These are phyloP conservation scores for Chaetomium sp. DNA, from an alignment of 2,329 filamentous ascomycete genomes.

Conservation along the genomic window DNA sequence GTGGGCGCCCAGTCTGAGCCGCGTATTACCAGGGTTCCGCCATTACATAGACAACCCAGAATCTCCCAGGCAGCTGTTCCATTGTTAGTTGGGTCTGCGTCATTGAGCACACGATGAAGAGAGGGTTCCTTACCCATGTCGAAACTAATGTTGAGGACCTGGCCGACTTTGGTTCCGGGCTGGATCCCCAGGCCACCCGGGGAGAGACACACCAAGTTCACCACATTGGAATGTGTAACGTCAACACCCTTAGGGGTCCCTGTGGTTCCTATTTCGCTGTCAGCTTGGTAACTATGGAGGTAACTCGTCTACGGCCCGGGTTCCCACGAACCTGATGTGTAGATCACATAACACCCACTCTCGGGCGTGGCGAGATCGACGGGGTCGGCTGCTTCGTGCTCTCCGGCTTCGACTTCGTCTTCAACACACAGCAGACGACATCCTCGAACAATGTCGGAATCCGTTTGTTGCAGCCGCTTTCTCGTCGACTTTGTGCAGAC, in stretches of 20 bases:
- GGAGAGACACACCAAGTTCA: slow-evolving; percentile 54
- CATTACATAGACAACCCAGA: slow-evolving; percentile 59
- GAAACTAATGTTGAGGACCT: slow-evolving; percentile 60
- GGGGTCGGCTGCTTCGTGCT: neutral
- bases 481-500: neutral
- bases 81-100: slow-evolving; percentile 34
- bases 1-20: slow-evolving; percentile 40
- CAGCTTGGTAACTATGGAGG: neutral
- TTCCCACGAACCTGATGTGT: slow-evolving; percentile 50
- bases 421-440: neutral
- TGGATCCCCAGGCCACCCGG: slow-evolving; percentile 55
- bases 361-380: neutral
- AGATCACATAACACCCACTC: slow-evolving; percentile 48
- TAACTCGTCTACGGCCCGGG: neutral
- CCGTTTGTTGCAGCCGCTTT: slow-evolving; percentile 25
- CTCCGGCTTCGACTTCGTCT: neutral
- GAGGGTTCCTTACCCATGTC: slow-evolving; percentile 56
- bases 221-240: slow-evolving; percentile 57
- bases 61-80: slow-evolving; percentile 59
- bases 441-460: neutral
- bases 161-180: slow-evolving; percentile 54
- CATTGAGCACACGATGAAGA: neutral
- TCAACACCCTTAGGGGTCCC: slow-evolving; percentile 62
- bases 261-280: slow-evolving; percentile 45
- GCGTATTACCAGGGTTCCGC: slow-evolving; percentile 57